These are phyloP conservation scores for Geranomyces variabilis DNA, from an alignment of 192 early-diverging fungal genomes.

Conservation along the genomic window DNA sequence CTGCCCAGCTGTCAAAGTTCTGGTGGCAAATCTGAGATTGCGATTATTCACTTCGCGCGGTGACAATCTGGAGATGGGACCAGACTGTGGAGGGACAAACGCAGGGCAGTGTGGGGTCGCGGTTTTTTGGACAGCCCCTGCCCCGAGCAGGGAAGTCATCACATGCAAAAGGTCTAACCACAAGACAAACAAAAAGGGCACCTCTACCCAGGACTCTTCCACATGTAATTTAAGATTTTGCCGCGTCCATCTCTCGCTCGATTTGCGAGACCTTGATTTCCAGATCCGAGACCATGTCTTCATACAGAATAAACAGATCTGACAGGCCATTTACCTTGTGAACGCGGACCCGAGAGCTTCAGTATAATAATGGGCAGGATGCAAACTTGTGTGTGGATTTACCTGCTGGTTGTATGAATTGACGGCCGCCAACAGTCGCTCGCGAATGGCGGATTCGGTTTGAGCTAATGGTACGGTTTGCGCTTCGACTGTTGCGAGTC, in stretches of 20 bases:
- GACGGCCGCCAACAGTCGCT: not conserved
- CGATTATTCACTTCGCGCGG: too few relatives aligned
- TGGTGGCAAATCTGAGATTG: too few relatives aligned
- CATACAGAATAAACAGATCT: slow-evolving; percentile 32
- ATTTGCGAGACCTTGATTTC: slow-evolving; percentile 16
- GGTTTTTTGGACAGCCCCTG: too few relatives aligned
- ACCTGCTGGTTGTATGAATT: slow-evolving; percentile 22
- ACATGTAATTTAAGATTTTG: too few relatives aligned
- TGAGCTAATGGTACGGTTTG: not conserved
- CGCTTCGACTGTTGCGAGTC: slow-evolving; percentile 13
- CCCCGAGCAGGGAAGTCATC: too few relatives aligned
- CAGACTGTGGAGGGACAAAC: too few relatives aligned
- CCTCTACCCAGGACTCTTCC: too few relatives aligned
- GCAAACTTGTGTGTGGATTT: not conserved
- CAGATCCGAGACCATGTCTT: slow-evolving; percentile 23
- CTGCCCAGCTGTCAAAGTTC: too few relatives aligned
- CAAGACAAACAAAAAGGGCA: too few relatives aligned
- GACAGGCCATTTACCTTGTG: slow-evolving; percentile 22
- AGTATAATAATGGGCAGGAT: not conserved
- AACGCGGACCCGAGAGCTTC: not conserved
- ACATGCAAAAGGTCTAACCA: too few relatives aligned
- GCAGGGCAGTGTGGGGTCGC: too few relatives aligned
- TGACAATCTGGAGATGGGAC: too few relatives aligned
- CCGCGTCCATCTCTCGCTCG: slow-evolving; percentile 11
- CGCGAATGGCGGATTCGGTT: not conserved